phyloP scores from a whole-genome alignment of 192 early-diverging fungal genomes.

The Rhizophagus prolifer region DNA sequence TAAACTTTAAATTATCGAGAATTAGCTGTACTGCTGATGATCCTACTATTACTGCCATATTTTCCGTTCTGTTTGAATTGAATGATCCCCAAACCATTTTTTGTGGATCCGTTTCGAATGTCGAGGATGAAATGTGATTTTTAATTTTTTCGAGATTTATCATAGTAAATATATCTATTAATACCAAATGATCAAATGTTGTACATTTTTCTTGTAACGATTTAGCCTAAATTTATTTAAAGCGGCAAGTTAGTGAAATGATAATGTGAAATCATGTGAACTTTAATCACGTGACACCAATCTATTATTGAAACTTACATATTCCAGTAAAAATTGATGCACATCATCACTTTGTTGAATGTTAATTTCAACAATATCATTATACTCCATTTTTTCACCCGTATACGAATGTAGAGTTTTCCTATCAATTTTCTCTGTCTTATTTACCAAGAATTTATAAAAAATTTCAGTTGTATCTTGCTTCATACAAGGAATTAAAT shows the following conservation, averaged over 20 bases:
- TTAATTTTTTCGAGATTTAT: slow-evolving; percentile 36
- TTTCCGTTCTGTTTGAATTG: background rate
- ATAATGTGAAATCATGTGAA: too few species aligned
- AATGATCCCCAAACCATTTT: background rate
- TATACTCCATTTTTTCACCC: slow-evolving; percentile 54
- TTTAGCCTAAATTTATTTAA: background rate
- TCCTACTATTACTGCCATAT: background rate
- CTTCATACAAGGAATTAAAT: slow-evolving; percentile 50
- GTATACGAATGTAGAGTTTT: slow-evolving; percentile 33
- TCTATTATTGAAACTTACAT: slow-evolving; percentile 23
- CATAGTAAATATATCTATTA: slow-evolving; percentile 39
- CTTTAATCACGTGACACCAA: too few species aligned
- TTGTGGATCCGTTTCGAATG: slow-evolving; percentile 8
- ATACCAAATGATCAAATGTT: slow-evolving; percentile 47
- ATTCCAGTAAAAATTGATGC: slow-evolving; percentile 29
- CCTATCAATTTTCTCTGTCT: slow-evolving; percentile 3
- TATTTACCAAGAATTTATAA: slow-evolving; percentile 48
- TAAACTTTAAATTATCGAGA: background rate
- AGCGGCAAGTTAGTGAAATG: too few species aligned
- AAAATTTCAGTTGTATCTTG: slow-evolving; percentile 37
- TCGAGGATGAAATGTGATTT: slow-evolving; percentile 16
- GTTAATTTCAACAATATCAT: slow-evolving; percentile 41
- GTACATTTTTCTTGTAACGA: slow-evolving; percentile 3
- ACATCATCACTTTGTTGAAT: slow-evolving; percentile 1
- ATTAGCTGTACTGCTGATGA: background rate